A percentile compares a stretch with the other conserved stretches of the same genome.
phyloP scores from a whole-genome alignment of 2,329 filamentous ascomycete species.

The Elsinoe arachidis region DNA sequence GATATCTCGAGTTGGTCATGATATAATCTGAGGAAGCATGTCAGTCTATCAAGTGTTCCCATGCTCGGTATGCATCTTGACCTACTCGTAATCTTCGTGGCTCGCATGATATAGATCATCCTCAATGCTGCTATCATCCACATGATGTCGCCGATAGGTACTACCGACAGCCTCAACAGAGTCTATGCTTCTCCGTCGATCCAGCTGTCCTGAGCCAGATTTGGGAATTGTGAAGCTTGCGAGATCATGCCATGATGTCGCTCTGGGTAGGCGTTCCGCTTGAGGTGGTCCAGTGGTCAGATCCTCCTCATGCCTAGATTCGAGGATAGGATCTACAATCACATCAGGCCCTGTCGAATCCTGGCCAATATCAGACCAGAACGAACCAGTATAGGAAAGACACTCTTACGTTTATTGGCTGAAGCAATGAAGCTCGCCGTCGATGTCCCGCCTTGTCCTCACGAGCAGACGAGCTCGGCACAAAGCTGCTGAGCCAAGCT shows the following conservation, averaged over 20 bases:
- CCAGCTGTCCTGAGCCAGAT: constrained; percentile 40
- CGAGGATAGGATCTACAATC: constrained; percentile 47
- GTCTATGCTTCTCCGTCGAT: constrained; percentile 31
- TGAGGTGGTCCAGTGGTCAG: constrained; percentile 53
- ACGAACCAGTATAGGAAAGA: background rate
- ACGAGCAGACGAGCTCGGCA: constrained; percentile 52
- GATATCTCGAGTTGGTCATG: constrained; percentile 73
- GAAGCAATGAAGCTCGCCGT: constrained; percentile 60
- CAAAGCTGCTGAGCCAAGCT: constrained; percentile 68
- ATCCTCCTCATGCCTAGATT: constrained; percentile 50
- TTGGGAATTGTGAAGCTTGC: constrained; percentile 52
- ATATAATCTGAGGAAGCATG: constrained; percentile 50
- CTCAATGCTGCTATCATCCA: constrained; percentile 30
- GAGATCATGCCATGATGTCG: constrained; percentile 72
- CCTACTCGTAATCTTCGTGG: constrained; percentile 75
- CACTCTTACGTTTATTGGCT: constrained; percentile 41
- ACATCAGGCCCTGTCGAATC: constrained; percentile 47
- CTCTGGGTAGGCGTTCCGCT: constrained; percentile 55
- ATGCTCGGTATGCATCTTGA: constrained; percentile 11
- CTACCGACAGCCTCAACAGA: background rate
- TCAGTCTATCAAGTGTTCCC: background rate
- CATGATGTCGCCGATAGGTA: too few species aligned
- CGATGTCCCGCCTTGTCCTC: constrained; percentile 47
- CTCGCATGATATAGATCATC: constrained; percentile 68
- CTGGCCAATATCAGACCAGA: constrained; percentile 40